Evolutionary conservation across 2,329 filamentous ascomycete genomes (phyloP), one percentile per base, ranked within the genome.

Genomic region (Hymenoscyphus occultus): DNA sequence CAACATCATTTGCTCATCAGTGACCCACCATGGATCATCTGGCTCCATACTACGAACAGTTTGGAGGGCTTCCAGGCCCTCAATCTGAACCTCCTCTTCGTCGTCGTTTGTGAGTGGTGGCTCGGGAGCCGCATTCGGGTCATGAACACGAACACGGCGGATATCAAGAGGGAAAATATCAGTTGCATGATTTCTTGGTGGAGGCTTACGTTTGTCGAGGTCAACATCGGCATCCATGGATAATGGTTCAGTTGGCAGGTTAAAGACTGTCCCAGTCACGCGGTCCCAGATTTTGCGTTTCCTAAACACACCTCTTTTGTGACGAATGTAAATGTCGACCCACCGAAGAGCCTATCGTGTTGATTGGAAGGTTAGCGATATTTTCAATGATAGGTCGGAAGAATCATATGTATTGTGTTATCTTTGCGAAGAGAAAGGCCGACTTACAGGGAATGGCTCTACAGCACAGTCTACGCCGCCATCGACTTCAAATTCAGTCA

Each of bases 391-490:
- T n/a, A 22, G 9, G 9, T 10, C 35, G 9, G 35, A 35, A 35
- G 35, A 9, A 35, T 7, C 9, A 35, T 35, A 10, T 7, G 9
- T 35, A 35, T 10, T 1, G 35, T 7, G 35, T 5, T 35, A 35
- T 35, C 35, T 35, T 7, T 35, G 0, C 6, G 9, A 13, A 22
- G 32, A 16, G 58, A 14, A 45, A 10, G 42, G 48, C 10, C 22
- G 45, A 51, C 65, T 54, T 64, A 72, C 71, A 16, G 72, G 73
- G 60, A 70, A 73, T n/a, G 73, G 73, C 57, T 63, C 68, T 48
- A 67, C 59, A 39, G 71, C 72, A 65, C 71, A 73, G 70, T 74
- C 73, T n/a, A 74, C 64, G 39, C 71, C 72, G 5, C 71, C 72
- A 68, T 71, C 67, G 56, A 70, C 56, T 0, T 74, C 73, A 0